Percentiles rank a stretch among this genome's conserved stretches.
Evolutionary conservation across 345 rosid species (phyloP).

Genomic region (Ceriops decandra): DNA sequence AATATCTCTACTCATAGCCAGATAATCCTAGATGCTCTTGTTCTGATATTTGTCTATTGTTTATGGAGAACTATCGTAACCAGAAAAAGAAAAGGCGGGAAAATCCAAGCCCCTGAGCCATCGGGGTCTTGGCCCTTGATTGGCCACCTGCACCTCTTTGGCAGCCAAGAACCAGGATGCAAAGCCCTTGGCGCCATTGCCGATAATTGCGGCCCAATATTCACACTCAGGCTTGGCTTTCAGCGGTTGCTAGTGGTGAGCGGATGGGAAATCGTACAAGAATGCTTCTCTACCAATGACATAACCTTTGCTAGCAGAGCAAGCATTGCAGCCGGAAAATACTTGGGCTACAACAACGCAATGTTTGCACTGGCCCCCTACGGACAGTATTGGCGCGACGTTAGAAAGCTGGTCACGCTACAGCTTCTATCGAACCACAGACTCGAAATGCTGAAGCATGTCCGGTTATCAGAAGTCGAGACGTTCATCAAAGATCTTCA

Average conservation of each 20-base stretch:
- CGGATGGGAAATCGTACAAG: constrained; percentile 37
- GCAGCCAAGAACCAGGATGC: constrained; percentile 29
- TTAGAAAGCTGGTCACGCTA: constrained; percentile 51
- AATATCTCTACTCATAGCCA: neutral
- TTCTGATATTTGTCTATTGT: neutral
- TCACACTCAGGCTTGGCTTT: constrained; percentile 48
- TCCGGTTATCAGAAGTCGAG: constrained; percentile 41
- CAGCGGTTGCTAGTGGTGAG: constrained; percentile 39
- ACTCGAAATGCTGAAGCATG: constrained; percentile 37
- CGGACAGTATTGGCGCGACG: constrained; percentile 61
- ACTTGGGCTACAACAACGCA: constrained; percentile 61
- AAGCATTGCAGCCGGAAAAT: constrained; percentile 42
- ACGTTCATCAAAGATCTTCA: constrained; percentile 41
- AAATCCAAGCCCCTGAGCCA: constrained; percentile 39
- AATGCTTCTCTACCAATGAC: constrained; percentile 55
- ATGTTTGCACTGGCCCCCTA: constrained; percentile 46
- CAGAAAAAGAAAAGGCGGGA: neutral
- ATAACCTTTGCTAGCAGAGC: constrained; percentile 48
- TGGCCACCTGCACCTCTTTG: constrained; percentile 60
- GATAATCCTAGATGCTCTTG: neutral
- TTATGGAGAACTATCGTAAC: constrained; percentile 8
- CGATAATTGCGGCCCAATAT: constrained; percentile 50
- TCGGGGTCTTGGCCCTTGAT: constrained; percentile 53
- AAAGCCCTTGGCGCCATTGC: constrained; percentile 46
- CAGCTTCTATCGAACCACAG: constrained; percentile 54